Evolutionary conservation across 2,329 filamentous ascomycete genomes (phyloP).

Genomic region (Paecilomyces niveus): DNA sequence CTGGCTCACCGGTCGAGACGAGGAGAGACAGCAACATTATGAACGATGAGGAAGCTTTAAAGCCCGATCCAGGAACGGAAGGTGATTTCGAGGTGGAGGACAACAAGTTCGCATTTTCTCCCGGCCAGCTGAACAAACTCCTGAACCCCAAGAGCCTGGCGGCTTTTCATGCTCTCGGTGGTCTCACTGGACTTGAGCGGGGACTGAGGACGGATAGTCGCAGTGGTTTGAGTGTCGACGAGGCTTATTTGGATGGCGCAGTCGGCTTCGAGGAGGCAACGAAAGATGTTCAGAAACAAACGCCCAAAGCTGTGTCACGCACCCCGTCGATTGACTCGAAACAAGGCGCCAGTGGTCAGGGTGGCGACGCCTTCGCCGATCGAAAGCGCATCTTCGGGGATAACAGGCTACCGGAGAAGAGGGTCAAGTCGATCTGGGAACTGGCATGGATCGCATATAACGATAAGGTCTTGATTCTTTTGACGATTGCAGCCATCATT

Average conservation of each 20-base stretch:
- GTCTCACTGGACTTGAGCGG: slow-evolving; percentile 64
- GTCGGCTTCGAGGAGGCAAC: slow-evolving; percentile 62
- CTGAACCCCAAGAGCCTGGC: slow-evolving; percentile 71
- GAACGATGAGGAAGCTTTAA: slow-evolving; percentile 56
- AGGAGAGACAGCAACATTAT: slow-evolving; percentile 45
- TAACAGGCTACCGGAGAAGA: slow-evolving; percentile 61
- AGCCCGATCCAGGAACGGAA: slow-evolving; percentile 65
- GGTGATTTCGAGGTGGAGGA: slow-evolving; percentile 59
- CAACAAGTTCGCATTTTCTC: slow-evolving; percentile 66
- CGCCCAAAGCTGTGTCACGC: slow-evolving; percentile 22
- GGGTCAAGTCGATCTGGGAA: slow-evolving; percentile 61
- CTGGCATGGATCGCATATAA: slow-evolving; percentile 76
- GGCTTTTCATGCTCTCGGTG: slow-evolving; percentile 69
- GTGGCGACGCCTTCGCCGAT: slow-evolving; percentile 47
- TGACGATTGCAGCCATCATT: slow-evolving; percentile 64
- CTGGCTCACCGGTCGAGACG: slow-evolving; percentile 36
- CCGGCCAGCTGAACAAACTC: slow-evolving; percentile 67
- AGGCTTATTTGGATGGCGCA: slow-evolving; percentile 54
- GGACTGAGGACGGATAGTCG: slow-evolving; percentile 61
- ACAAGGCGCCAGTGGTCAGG: slow-evolving; percentile 13
- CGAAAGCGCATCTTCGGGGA: slow-evolving; percentile 63
- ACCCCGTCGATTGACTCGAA: slow-evolving; percentile 5
- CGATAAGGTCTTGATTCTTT: slow-evolving; percentile 68
- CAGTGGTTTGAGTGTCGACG: slow-evolving; percentile 63
- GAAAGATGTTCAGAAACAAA: slow-evolving; percentile 9